phyloP scores from a whole-genome alignment of 345 rosid species.

The Litchi chinensis region DNA sequence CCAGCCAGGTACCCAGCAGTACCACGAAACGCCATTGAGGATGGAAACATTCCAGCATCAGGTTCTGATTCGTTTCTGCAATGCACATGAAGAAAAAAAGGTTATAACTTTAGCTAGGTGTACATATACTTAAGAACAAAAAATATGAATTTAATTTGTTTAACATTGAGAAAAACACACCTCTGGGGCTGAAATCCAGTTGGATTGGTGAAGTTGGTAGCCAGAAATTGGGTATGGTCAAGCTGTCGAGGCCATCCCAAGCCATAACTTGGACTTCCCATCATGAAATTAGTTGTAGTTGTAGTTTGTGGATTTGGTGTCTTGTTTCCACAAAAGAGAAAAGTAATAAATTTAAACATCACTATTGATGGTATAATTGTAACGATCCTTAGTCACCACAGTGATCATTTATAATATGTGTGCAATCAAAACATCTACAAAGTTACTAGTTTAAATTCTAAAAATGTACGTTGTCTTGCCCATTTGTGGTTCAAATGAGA shows the following conservation, averaged over 20 bases:
- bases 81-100: background rate
- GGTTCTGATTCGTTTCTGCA: conserved; percentile 17
- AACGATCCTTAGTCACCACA: no score
- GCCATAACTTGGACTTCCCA: background rate
- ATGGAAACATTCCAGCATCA: conserved; percentile 13
- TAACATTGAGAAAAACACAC: background rate
- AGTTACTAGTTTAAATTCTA: no score
- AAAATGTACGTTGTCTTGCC: no score
- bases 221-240: background rate
- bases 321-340: background rate
- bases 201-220: background rate
- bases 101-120: background rate
- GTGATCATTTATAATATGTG: no score
- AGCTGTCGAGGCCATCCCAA: background rate
- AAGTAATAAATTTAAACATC: background rate
- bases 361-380: no score
- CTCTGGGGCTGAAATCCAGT: background rate
- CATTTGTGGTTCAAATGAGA: no score
- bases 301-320: background rate
- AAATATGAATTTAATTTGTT: no score
- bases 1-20: background rate
- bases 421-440: no score
- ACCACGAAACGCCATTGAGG: background rate
- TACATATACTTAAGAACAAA: background rate
- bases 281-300: background rate